Evolutionary conservation across 2,329 filamentous ascomycete species (phyloP).

Genomic region (Drechslera avenae): DNA sequence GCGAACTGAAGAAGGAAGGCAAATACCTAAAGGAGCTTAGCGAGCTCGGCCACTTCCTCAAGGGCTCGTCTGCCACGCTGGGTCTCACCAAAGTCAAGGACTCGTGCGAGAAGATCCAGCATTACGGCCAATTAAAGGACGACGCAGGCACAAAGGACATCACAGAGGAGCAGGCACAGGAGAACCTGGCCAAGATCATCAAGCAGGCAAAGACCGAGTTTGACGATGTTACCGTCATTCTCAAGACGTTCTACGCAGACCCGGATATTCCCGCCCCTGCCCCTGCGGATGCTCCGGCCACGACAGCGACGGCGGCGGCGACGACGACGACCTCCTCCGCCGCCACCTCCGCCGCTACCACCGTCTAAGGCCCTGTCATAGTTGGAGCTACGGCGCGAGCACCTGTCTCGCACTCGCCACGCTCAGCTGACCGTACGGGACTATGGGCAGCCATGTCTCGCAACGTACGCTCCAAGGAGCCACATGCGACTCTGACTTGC

Average conservation of each 20-base stretch:
- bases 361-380: not conserved
- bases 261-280: conserved; percentile 21
- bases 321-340: too few relatives aligned
- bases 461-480: conserved; percentile 6
- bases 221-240: conserved; percentile 69
- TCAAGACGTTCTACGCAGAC: conserved; percentile 73
- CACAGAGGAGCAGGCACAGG: conserved; percentile 67
- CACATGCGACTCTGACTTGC: conserved; percentile 4
- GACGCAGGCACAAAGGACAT: conserved; percentile 72
- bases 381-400: conserved; percentile 12
- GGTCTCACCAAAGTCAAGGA: conserved; percentile 90
- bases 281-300: not conserved
- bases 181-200: conserved; percentile 72
- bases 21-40: conserved; percentile 70
- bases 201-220: conserved; percentile 77
- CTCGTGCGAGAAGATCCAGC: conserved; percentile 94
- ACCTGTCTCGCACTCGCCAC: conserved; percentile 15
- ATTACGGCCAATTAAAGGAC: conserved; percentile 83
- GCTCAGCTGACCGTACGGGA: conserved; percentile 3
- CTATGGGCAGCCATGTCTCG: not conserved
- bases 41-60: conserved; percentile 89
- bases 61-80: conserved; percentile 93
- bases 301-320: not conserved
- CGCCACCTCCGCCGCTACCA: too few relatives aligned
- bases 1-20: conserved; percentile 64